These are phyloP conservation scores for Aspergillus texensis DNA, from an alignment of 2,329 filamentous ascomycete genomes.

Conservation along the genomic window DNA sequence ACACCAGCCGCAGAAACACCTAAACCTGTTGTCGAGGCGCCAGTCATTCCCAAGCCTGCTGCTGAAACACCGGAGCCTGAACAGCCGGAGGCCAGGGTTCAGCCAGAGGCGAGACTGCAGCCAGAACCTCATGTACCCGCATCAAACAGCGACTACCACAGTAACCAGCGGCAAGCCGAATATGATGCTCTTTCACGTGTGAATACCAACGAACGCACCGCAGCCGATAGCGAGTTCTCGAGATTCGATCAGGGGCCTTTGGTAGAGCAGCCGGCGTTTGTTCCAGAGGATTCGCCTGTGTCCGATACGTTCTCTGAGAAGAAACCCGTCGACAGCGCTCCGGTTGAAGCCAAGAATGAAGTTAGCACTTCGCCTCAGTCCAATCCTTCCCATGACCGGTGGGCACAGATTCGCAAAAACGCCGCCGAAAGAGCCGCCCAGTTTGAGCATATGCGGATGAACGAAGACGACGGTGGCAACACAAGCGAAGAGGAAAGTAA, in stretches of 20 bases:
- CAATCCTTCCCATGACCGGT: slow-evolving; percentile 69
- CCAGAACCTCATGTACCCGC: slow-evolving; percentile 1
- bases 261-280: slow-evolving; percentile 81
- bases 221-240: slow-evolving; percentile 56
- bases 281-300: slow-evolving; percentile 57
- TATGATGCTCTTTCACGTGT: slow-evolving; percentile 63
- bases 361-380: neutral
- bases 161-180: slow-evolving; percentile 53
- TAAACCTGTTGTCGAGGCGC: slow-evolving; percentile 12
- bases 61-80: slow-evolving; percentile 17
- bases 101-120: slow-evolving; percentile 14
- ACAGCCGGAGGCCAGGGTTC: slow-evolving; percentile 19
- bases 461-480: slow-evolving; percentile 74
- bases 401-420: slow-evolving; percentile 95
- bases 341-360: slow-evolving; percentile 8
- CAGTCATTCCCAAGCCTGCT: slow-evolving; percentile 12
- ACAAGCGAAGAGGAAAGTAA: slow-evolving; percentile 94
- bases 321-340: slow-evolving; percentile 10
- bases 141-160: slow-evolving; percentile 34
- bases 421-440: slow-evolving; percentile 78
- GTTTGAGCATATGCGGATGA: slow-evolving; percentile 66
- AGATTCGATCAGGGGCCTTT: slow-evolving; percentile 89
- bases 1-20: slow-evolving; percentile 12
- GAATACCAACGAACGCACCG: slow-evolving; percentile 53
- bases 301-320: slow-evolving; percentile 22